Base-by-base conservation (phyloP, 805 yeast genomes). In the Candida ulmi region DNA sequence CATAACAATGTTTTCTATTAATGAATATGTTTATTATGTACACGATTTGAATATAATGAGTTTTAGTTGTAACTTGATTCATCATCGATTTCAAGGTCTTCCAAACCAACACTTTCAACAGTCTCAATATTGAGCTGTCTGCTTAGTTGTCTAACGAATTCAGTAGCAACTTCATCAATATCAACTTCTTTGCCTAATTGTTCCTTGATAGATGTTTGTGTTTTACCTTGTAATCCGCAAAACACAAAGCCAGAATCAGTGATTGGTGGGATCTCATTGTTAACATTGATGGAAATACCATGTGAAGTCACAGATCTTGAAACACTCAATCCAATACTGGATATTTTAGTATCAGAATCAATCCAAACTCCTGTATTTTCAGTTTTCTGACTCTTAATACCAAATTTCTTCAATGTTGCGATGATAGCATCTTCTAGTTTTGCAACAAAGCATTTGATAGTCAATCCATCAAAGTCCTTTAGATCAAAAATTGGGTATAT, bases 281-380 rank as follows among this genome's bases (percentile, higher is more conserved):
- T 45, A 3, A 85, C 80, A 55, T 93, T 93, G 33, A 93, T 71
- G 1, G 91, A 86, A 13, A 91, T 69, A 0, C 99, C 99, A 63
- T 90, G 96, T 1, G 93, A 79, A 0, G 97, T 87, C 25, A 93
- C 72, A 11, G 84, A 79, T 42, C 96, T 66, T 45, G 88, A 81
- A 7, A 91, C 80, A 52, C 88, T 88, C 37, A 91, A 78, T 0
- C 99, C 99, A 5, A 95, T 75, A 18, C 96, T 84, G 1, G 95
- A 90, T 25, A 93, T 82, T 58, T 93, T 90, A 24, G 62, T 53
- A 5, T 66, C 53, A 12, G 64, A 62, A 33, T 60, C 57, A 28
- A 82, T 67, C 97, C 97, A 91, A 3, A 91, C 95, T 0, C 98
- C 98, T 0, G 96, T 91, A 49, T 88, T 75, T 15, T 70, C 76